phyloP scores from a whole-genome alignment of 306 rosid species.

The Spatholobus suberectus region DNA sequence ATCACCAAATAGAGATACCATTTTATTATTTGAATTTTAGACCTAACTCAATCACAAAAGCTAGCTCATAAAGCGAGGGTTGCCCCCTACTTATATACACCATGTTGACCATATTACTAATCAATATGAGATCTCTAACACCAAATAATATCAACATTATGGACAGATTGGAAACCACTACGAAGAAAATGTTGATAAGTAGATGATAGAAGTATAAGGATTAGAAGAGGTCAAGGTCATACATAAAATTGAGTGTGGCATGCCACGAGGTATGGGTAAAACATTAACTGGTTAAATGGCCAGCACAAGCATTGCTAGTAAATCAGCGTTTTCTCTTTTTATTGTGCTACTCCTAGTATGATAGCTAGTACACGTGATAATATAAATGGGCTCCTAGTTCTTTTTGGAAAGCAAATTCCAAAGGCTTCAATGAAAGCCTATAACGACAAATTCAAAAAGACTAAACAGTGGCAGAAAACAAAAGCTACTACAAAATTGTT shows the following conservation, averaged over 20 bases:
- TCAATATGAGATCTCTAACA: background rate
- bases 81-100: background rate
- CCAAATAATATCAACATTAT: constrained; percentile 3
- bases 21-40: background rate
- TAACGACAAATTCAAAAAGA: background rate
- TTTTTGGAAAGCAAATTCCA: constrained; percentile 13
- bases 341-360: background rate
- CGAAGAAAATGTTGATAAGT: background rate
- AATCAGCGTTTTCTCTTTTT: background rate
- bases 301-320: constrained; percentile 29
- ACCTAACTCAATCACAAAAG: background rate
- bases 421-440: constrained; percentile 29
- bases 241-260: background rate
- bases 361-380: background rate
- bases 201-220: background rate
- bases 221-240: background rate
- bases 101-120: background rate
- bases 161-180: background rate
- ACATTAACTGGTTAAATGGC: constrained; percentile 22
- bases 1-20: background rate
- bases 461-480: constrained; percentile 12
- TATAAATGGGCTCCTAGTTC: background rate
- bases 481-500: constrained; percentile 12
- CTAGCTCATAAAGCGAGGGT: background rate
- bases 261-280: constrained; percentile 22